Evolutionary conservation across 2,329 filamentous ascomycete genomes (phyloP), one percentile per base, ranked within the genome.

Genomic region (Aureobasidium musti): DNA sequence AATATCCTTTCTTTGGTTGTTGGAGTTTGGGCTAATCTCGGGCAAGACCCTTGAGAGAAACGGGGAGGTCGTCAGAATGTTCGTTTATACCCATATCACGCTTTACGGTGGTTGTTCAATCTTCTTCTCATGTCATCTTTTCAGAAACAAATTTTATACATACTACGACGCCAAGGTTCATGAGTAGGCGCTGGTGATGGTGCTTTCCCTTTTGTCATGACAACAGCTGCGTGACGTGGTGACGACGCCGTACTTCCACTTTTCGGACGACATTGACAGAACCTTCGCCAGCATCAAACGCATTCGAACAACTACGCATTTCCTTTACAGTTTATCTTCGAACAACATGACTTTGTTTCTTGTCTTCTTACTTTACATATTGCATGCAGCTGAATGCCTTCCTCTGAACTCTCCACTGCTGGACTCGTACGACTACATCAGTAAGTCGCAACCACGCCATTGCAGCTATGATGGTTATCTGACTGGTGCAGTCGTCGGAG

Each of bases 341-440:
- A 64, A 35, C 37, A 64, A 43, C 49, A 64, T 64, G 61, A 39
- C 7, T 50, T 33, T 64, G 47, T 64, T 33, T 19, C 10, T 52
- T 33, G 17, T 52, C 43, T 50, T 64, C 19, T 54, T 64, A 64
- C 49, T 64, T 37, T 64, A 26, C 21, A 33, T 45, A 6, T n/a
- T 26, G 30, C 33, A 35, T 35, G 26, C n/a, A 14, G 28, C 49
- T 17, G 11, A 37, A 11, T 47, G 71, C 10, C 69, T 72, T 26
- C 73, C 72, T 17, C 71, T 74, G n/a, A 75, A 75, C 52, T 69
- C 71, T 14, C 73, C 72, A 19, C 63, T 75, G 26, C 66, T 74
- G 28, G 50, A 67, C 49, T 69, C 65, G 43, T 75, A 74, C 67
- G 73, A 75, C 63, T 75, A 73, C 66, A 73, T 74, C 21, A 54